Evolutionary conservation across 345 rosid species (phyloP).

Genomic region (Populus davidiana): DNA sequence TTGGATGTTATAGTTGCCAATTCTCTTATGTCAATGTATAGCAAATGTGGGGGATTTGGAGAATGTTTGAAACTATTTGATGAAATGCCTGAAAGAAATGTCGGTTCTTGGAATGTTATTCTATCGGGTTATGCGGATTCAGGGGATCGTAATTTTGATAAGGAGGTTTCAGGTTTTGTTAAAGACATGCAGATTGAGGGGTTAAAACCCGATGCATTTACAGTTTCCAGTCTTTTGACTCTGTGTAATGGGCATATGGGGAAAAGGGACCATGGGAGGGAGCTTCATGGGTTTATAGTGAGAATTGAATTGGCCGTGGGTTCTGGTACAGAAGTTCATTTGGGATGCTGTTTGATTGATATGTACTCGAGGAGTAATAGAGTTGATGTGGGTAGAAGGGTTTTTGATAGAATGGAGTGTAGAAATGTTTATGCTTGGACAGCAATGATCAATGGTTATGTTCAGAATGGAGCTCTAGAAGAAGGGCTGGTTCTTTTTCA

Average conservation of each 20-base stretch:
- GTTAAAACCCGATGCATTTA: slow-evolving; percentile 50
- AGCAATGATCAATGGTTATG: slow-evolving; percentile 59
- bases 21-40: slow-evolving; percentile 61
- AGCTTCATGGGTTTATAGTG: slow-evolving; percentile 52
- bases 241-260: slow-evolving; percentile 26
- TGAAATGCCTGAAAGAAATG: slow-evolving; percentile 19
- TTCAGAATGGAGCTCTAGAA: slow-evolving; percentile 38
- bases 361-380: slow-evolving; percentile 48
- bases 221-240: slow-evolving; percentile 52
- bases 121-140: slow-evolving; percentile 4
- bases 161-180: neutral
- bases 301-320: slow-evolving; percentile 34
- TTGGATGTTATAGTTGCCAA: slow-evolving; percentile 45
- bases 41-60: slow-evolving; percentile 33
- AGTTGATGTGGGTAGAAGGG: slow-evolving; percentile 30
- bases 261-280: slow-evolving; percentile 44
- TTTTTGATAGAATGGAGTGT: slow-evolving; percentile 40
- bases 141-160: neutral
- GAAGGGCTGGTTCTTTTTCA: slow-evolving; percentile 50
- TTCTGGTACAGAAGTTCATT: slow-evolving; percentile 39
- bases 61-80: slow-evolving; percentile 24
- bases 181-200: slow-evolving; percentile 27
- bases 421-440: slow-evolving; percentile 65
- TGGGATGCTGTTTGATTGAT: slow-evolving; percentile 61
- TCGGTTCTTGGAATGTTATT: slow-evolving; percentile 8